phyloP scores from a whole-genome alignment of 2,329 filamentous ascomycete genomes.

The Hypoxylon sp. region DNA sequence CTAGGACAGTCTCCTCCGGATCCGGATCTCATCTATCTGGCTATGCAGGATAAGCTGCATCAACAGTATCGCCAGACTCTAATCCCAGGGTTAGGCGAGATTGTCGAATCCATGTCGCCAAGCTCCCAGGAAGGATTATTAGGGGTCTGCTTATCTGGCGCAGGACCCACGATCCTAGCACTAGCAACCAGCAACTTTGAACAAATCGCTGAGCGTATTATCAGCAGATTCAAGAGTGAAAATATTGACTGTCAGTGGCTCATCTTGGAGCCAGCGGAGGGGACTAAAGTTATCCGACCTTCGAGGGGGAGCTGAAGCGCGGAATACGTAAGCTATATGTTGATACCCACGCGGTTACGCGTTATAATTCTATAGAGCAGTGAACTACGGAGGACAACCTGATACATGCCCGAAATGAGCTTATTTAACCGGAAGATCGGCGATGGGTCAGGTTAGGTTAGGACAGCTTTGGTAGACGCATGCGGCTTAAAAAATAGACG shows the following conservation, averaged over 20 bases:
- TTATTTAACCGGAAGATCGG: constrained; percentile 24
- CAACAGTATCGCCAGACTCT: constrained; percentile 94
- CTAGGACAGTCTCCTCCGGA: constrained; percentile 92
- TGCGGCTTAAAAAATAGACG: constrained; percentile 33
- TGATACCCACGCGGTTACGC: constrained; percentile 19
- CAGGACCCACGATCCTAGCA: constrained; percentile 94
- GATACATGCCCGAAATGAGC: constrained; percentile 15
- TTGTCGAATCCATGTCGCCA: constrained; percentile 92
- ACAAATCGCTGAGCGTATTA: constrained; percentile 84
- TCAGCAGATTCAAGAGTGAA: constrained; percentile 79
- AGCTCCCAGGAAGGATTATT: constrained; percentile 88
- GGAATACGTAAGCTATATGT: constrained; percentile 13
- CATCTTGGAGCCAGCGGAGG: constrained; percentile 88
- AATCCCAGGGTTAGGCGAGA: constrained; percentile 91
- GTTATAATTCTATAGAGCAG: constrained; percentile 12
- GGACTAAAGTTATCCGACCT: constrained; percentile 58
- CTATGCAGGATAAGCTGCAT: constrained; percentile 99
- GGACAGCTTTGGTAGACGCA: constrained; percentile 9
- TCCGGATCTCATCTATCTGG: constrained; percentile 93
- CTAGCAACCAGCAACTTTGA: constrained; percentile 93
- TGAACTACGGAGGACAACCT: constrained; percentile 4
- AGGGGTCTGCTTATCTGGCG: constrained; percentile 94
- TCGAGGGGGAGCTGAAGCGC: constrained; percentile 11
- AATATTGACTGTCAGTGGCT: constrained; percentile 88
- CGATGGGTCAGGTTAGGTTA: constrained; percentile 4